Evolutionary conservation across 1,284 basidiomycete genomes (phyloP), one percentile per base, ranked within the genome.

Genomic region (Tylopilus orsonianus): DNA sequence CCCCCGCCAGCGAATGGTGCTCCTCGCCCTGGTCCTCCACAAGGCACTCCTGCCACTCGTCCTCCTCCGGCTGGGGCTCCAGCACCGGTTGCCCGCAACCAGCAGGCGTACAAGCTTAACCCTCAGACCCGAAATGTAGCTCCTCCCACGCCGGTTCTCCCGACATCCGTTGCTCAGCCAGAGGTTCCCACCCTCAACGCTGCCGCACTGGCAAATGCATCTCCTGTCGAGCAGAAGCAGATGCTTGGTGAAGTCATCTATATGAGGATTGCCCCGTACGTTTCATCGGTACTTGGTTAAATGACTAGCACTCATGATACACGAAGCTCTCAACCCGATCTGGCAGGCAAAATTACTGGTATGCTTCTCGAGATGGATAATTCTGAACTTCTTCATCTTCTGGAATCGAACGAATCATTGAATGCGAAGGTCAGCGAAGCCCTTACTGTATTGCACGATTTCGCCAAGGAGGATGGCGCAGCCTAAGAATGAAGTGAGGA

Each of bases 291-390:
- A 20, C 47, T 44, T n/a, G 19, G 46, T 30, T 38, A 44, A 46
- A 52, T 46, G 56, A 35, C 30, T 16, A 55, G 26, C 46, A 0
- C 51, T 61, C 3, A 60, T 53, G 26, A 35, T 56, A 53, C 18
- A 55, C 48, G 5, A 59, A 89, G 85, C 18, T 58, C 79, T 38
- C 80, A 90, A 54, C 90, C 93, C 49, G 93, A 95, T 34, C 78
- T 96, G 62, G 93, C 95, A 53, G 94, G 94, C 56, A 97, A 97
- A 80, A 97, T 97, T 69, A 97, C 94, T 48, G 94, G 91, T 52
- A 96, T 97, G 93, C 77, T 97, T 60, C 82, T 96, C 57, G 94
- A 97, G 81, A 97, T 97, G 92, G 93, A 97, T 71, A 95, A 95
- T 73, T 68, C 78, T 46, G 94, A 97, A 72, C 78, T 97, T 39